Base-by-base conservation (phyloP, 352 stramenopile genomes). In the Albugo candida region DNA sequence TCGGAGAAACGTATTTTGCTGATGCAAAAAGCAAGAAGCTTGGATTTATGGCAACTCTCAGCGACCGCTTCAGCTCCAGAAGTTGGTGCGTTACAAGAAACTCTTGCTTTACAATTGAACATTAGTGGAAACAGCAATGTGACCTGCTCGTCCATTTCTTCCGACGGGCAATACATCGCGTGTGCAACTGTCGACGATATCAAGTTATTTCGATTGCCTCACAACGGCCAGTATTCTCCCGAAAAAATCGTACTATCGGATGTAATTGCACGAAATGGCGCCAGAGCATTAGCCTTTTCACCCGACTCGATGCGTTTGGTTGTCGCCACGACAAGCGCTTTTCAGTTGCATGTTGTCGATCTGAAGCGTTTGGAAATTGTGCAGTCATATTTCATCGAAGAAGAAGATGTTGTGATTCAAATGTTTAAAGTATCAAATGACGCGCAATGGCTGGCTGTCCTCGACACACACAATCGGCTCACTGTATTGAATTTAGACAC, bases 81-180 rank as follows among this genome's bases (percentile, higher is more conserved):
- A 19, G 3, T 8, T 10, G 8, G 24, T 31, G 3, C 38, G 38
- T 8, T 24, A 10, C 17, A 8, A 3, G 17, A 19, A 43, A 24
- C 3, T 10, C 38, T 43, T n/a, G 55, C 67, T 2, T 56, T 61
- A 31, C 67, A 82, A 45, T 61, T 92, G 41, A 65, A 84, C 24
- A 60, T 96, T 21, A 64, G 88, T 21, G 71, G 95, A 35, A 65
- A 71, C 36, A 65, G 71, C 49, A 95, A 95, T 60, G 61, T 95
- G 31, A 67, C 63, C 17, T 94, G 80, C 62, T 84, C 74, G 31
- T 64, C 67, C 1, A 59, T 97, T 17, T 80, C 82, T 38, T 64
- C 76, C 2, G 81, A 92, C 57, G 83, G 81, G 2, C 64, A 62
- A 36, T 94, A 89, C 46, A 49, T 96, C 43, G 84, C 80, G 34